Evolutionary conservation across 202 grass and related monocot genomes (phyloP).

Genomic region (Schoenoplectus tabernaemontani): DNA sequence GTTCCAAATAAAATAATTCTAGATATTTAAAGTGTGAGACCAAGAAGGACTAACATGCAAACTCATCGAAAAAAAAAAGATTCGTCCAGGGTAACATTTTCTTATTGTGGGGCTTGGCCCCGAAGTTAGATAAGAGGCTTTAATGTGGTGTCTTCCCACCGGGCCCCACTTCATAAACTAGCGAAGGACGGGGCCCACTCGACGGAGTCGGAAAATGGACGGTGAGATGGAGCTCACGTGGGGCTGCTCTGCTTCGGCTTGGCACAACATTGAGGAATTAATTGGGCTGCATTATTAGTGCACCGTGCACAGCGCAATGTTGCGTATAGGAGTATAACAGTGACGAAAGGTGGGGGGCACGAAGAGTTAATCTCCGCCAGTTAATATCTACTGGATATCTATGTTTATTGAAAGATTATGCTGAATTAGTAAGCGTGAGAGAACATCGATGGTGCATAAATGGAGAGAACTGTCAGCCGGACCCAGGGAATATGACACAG

Average conservation of each 20-base stretch:
- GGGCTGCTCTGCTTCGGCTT: too few species aligned
- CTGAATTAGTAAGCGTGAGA: too few species aligned
- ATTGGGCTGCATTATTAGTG: neutral
- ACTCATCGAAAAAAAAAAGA: neutral
- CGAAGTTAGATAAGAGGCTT: neutral
- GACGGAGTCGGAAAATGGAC: too few species aligned
- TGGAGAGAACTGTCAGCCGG: neutral
- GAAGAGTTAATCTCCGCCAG: neutral
- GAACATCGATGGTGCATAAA: neutral
- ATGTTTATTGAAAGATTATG: neutral
- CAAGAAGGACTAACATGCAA: neutral
- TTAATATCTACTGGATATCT: neutral
- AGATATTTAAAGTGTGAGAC: neutral
- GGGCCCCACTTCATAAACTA: neutral
- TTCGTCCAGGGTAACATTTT: neutral
- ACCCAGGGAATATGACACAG: neutral
- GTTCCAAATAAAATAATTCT: neutral
- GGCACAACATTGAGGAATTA: too few species aligned
- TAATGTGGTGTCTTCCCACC: slow-evolving; percentile 11
- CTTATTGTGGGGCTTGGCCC: neutral
- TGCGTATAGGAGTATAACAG: slow-evolving; percentile 1
- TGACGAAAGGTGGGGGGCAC: neutral
- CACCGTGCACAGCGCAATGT: neutral
- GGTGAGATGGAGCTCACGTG: neutral
- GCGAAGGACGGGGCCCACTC: neutral